A percentile compares a stretch with the other conserved stretches of the same genome.
These are phyloP conservation scores for Sporothrix euskadiensis DNA, from an alignment of 2,329 filamentous ascomycete species.

Conservation along the genomic window DNA sequence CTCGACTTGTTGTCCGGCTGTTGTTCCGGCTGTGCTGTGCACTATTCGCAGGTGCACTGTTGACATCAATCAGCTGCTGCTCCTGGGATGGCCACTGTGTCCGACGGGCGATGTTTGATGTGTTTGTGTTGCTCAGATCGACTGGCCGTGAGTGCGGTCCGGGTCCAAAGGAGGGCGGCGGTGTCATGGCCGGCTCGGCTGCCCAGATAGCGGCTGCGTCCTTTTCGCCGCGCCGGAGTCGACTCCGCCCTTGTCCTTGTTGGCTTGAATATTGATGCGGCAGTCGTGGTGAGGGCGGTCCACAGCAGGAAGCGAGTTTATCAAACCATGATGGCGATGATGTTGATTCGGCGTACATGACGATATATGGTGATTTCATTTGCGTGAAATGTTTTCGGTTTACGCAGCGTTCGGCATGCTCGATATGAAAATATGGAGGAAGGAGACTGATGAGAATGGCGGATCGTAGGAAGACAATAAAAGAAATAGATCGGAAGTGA, in stretches of 20 bases:
- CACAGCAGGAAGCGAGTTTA: conserved; percentile 50
- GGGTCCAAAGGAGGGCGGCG: conserved; percentile 36
- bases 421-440: not conserved
- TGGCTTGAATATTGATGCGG: not conserved
- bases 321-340: conserved; percentile 51
- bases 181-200: conserved; percentile 39
- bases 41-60: not conserved
- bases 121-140: not conserved
- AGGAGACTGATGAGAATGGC: not conserved
- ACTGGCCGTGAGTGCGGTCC: not conserved
- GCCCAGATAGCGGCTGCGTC: conserved; percentile 36
- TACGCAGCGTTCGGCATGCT: not conserved
- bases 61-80: not conserved
- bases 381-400: not conserved
- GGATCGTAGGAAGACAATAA: not conserved
- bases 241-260: not conserved
- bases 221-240: conserved; percentile 35
- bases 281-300: conserved; percentile 35
- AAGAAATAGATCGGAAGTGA: conserved; percentile 26
- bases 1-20: not conserved
- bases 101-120: not conserved
- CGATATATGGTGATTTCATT: conserved; percentile 26
- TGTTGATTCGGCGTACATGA: conserved; percentile 43
- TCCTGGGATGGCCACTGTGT: conserved; percentile 18
- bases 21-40: not conserved